Conservation (phyloP, 257 asterid species). For the Plantago elongata region DNA sequence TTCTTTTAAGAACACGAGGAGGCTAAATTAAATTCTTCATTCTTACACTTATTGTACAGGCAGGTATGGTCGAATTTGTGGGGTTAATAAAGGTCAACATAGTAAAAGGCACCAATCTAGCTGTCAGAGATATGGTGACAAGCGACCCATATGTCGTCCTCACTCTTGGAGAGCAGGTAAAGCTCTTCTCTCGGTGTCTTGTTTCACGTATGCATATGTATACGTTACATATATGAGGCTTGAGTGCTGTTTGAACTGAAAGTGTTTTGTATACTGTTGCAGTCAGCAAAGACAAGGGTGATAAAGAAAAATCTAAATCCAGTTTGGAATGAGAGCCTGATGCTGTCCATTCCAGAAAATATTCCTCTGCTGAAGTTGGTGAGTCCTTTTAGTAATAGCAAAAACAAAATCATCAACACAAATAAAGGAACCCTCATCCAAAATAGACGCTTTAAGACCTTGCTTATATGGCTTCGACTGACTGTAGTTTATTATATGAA, state of each 20-base stretch:
- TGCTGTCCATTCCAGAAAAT: conserved; percentile 64
- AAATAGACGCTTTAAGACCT: too few species aligned
- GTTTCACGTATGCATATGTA: conserved; percentile 3
- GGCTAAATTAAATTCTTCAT: conserved; percentile 9
- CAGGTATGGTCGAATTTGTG: conserved; percentile 94
- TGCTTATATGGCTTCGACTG: too few species aligned
- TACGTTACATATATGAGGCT: background rate
- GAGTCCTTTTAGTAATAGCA: conserved; percentile 8
- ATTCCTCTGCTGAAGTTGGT: conserved; percentile 61
- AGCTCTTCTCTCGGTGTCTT: conserved; percentile 3
- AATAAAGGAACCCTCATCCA: too few species aligned
- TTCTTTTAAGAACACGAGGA: background rate
- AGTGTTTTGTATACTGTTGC: conserved; percentile 22
- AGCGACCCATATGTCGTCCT: conserved; percentile 92
- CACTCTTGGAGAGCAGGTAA: conserved; percentile 81
- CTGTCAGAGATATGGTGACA: conserved; percentile 77
- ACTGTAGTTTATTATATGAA: too few species aligned
- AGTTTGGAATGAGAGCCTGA: conserved; percentile 70
- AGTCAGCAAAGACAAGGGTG: conserved; percentile 80
- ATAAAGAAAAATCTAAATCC: conserved; percentile 69
- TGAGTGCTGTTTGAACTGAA: conserved; percentile 3
- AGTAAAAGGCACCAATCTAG: conserved; percentile 82
- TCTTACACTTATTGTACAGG: conserved; percentile 42
- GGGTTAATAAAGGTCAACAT: conserved; percentile 81
- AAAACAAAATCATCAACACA: too few species aligned